Evolutionary conservation across 164 flowering plant genomes (phyloP).

Genomic region (Dillenia turbinata): DNA sequence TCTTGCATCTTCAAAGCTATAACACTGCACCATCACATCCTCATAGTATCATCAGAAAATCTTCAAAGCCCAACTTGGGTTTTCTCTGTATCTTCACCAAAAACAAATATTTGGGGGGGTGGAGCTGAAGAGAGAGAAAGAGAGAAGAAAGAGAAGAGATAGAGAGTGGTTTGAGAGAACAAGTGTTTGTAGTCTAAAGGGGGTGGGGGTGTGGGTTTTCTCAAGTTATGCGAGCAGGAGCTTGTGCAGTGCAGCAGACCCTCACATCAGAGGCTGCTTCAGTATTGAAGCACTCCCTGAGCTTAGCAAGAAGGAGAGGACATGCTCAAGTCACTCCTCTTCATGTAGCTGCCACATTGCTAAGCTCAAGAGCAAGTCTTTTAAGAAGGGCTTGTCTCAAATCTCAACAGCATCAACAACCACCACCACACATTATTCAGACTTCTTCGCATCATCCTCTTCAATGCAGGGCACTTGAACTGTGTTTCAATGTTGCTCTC

Average conservation of each 20-base stretch:
- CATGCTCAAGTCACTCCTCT: conserved; percentile 96
- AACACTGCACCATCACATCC: neutral
- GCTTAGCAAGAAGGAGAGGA: conserved; percentile 76
- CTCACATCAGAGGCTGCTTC: conserved; percentile 95
- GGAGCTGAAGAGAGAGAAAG: conserved; percentile 12
- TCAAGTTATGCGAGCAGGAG: conserved; percentile 85
- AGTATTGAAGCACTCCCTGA: conserved; percentile 73
- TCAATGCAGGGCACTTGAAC: conserved; percentile 90
- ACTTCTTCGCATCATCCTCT: conserved; percentile 49
- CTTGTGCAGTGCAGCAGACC: conserved; percentile 81
- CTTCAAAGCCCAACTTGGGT: too few relatives aligned
- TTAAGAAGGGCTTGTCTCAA: conserved; percentile 79
- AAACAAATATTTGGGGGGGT: neutral
- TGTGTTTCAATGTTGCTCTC: conserved; percentile 95
- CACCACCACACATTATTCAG: too few relatives aligned
- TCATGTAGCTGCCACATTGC: conserved; percentile 85
- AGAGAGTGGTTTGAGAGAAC: neutral
- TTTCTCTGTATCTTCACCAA: too few relatives aligned
- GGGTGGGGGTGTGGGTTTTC: conserved; percentile 50
- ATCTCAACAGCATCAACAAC: conserved; percentile 47
- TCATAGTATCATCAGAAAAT: too few relatives aligned
- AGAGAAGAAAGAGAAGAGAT: neutral
- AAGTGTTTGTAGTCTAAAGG: neutral
- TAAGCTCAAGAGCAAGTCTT: conserved; percentile 46
- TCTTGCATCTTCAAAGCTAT: conserved; percentile 10